Conservation (phyloP, 305 asterid species). For the Galium porrigens region DNA sequence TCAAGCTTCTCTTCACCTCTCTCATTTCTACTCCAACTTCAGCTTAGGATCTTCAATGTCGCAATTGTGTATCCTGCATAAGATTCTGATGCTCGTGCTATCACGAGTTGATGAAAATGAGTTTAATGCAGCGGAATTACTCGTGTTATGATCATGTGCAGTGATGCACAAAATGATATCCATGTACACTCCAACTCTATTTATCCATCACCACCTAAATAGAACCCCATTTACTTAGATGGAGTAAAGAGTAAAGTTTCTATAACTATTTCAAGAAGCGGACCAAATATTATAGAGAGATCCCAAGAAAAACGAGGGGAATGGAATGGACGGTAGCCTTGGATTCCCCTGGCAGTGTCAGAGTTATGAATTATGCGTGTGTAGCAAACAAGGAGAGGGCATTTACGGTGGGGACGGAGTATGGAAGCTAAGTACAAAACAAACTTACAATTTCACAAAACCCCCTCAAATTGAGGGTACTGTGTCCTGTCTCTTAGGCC, state of each 20-base stretch:
- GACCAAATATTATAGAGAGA: not conserved
- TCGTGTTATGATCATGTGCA: no score
- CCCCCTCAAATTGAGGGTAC: slow-evolving; percentile 17
- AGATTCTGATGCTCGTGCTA: no score
- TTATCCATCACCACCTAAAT: not conserved
- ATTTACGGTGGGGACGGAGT: not conserved
- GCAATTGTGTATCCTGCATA: no score
- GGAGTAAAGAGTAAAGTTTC: not conserved
- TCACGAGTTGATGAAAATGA: no score
- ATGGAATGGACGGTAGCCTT: not conserved
- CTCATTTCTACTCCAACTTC: not conserved
- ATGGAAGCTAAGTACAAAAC: slow-evolving; percentile 1
- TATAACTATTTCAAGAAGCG: not conserved
- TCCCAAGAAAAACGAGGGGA: not conserved
- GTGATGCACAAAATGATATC: no score
- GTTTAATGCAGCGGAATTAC: no score
- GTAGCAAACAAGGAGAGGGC: not conserved
- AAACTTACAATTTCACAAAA: not conserved
- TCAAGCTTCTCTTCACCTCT: not conserved
- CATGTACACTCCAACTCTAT: not conserved
- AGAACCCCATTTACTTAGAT: not conserved
- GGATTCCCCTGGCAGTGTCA: slow-evolving; percentile 3
- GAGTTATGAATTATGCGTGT: not conserved
- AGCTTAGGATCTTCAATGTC: no score
- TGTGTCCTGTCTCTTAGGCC: not conserved